Percentiles rank a stretch among this genome's conserved stretches.
Conservation (phyloP, 306 rosid genomes). For the Cicer bijugum region DNA sequence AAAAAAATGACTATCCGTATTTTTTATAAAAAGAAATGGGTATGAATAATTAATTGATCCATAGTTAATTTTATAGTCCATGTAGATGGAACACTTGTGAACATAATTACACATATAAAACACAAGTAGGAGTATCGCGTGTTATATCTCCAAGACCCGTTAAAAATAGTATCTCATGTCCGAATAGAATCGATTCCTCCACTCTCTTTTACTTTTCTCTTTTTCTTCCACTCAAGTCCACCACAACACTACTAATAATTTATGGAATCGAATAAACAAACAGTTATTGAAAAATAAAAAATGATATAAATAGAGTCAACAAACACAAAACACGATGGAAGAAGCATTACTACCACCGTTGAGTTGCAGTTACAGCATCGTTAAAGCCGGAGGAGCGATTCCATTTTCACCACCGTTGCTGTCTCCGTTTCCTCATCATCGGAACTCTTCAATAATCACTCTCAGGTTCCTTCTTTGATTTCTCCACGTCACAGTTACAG, state of each 20-base stretch:
- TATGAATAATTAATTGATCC: no score
- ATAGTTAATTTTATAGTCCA: no score
- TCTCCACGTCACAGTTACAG: not conserved
- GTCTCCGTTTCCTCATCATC: constrained; percentile 30
- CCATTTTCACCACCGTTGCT: constrained; percentile 22
- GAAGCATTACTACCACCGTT: not conserved
- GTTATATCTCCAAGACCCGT: no score
- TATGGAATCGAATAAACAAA: not conserved
- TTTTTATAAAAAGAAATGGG: no score
- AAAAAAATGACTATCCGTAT: no score
- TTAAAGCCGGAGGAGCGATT: constrained; percentile 8
- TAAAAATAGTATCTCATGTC: not conserved
- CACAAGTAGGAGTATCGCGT: no score
- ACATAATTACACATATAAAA: no score
- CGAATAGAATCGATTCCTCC: not conserved
- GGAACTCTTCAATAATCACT: constrained; percentile 3
- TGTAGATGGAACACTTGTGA: no score
- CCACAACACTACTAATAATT: not conserved
- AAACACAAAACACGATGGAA: constrained; percentile 23
- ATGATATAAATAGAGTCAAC: constrained; percentile 2
- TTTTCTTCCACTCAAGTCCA: not conserved
- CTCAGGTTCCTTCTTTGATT: constrained; percentile 44
- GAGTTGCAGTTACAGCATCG: constrained; percentile 23
- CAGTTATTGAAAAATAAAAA: not conserved
- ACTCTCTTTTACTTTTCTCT: no score